Evolutionary conservation across 2,329 filamentous ascomycete genomes (phyloP).

Genomic region (Colletotrichum sp.): DNA sequence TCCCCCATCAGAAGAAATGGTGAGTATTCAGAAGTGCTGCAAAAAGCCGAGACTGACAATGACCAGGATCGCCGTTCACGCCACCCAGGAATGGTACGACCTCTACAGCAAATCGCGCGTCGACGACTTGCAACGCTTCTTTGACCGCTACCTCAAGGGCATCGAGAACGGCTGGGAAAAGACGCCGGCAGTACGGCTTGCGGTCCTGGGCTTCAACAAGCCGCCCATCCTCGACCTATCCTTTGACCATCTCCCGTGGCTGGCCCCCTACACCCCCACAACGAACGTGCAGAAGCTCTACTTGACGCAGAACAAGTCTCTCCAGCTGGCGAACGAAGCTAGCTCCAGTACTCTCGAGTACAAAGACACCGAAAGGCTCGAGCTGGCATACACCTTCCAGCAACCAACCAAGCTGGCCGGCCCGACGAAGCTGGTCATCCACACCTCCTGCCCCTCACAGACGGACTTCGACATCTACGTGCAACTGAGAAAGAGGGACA

Average conservation of each 20-base stretch:
- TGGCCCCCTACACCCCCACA: background rate
- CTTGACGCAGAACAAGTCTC: background rate
- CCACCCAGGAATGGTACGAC: constrained; percentile 32
- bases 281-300: background rate
- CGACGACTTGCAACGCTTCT: constrained; percentile 26
- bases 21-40: background rate
- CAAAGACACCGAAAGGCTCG: background rate
- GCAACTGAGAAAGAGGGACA: background rate
- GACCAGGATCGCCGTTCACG: constrained; percentile 20
- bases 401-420: background rate
- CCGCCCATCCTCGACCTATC: background rate
- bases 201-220: background rate
- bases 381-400: background rate
- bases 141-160: constrained; percentile 19
- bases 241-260: background rate
- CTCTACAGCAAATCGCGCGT: constrained; percentile 24
- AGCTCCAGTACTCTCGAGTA: background rate
- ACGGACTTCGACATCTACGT: background rate
- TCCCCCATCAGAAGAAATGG: constrained; percentile 5
- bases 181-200: constrained; percentile 16
- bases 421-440: background rate
- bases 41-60: background rate
- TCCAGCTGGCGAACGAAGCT: background rate
- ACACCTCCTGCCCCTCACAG: background rate
- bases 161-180: constrained; percentile 21